A percentile compares a stretch with the other conserved stretches of the same genome.
These are phyloP conservation scores for Phytophthora brassicae DNA, from an alignment of 352 stramenopile species.

Conservation along the genomic window DNA sequence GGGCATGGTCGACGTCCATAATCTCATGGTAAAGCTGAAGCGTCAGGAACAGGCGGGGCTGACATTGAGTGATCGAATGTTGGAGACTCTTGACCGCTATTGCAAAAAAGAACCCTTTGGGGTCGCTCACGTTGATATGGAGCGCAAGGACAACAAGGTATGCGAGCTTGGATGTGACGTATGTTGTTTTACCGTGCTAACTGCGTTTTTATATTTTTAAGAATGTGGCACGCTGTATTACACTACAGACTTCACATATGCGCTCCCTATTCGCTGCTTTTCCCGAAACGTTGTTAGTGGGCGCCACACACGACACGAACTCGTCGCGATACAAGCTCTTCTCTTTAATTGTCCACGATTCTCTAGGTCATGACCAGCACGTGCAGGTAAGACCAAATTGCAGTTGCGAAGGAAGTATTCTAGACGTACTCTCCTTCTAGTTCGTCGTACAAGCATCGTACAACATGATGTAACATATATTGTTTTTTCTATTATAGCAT, in stretches of 20 bases:
- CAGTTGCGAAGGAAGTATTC: background rate
- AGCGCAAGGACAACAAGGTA: background rate
- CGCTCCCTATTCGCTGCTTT: background rate
- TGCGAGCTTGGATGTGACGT: background rate
- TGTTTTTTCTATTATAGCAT: too few relatives aligned
- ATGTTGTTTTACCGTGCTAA: background rate
- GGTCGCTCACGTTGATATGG: too few relatives aligned
- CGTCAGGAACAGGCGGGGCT: background rate
- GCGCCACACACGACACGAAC: conserved; percentile 17
- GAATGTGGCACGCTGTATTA: background rate
- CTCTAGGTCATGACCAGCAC: conserved; percentile 10
- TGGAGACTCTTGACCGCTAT: background rate
- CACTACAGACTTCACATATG: background rate
- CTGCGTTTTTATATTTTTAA: too few relatives aligned
- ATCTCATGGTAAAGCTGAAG: conserved; percentile 1
- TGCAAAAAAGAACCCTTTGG: background rate
- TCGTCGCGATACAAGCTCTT: conserved; percentile 15
- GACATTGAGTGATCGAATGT: background rate
- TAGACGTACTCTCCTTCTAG: background rate
- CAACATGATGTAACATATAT: background rate
- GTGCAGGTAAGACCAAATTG: conserved; percentile 10
- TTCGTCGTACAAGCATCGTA: too few relatives aligned
- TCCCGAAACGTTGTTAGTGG: conserved; percentile 2
- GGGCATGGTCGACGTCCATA: conserved; percentile 1
- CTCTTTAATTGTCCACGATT: conserved; percentile 22